Evolutionary conservation across 139 green algal species (phyloP).

Genomic region (Chlamydomonas sphaeroides): DNA sequence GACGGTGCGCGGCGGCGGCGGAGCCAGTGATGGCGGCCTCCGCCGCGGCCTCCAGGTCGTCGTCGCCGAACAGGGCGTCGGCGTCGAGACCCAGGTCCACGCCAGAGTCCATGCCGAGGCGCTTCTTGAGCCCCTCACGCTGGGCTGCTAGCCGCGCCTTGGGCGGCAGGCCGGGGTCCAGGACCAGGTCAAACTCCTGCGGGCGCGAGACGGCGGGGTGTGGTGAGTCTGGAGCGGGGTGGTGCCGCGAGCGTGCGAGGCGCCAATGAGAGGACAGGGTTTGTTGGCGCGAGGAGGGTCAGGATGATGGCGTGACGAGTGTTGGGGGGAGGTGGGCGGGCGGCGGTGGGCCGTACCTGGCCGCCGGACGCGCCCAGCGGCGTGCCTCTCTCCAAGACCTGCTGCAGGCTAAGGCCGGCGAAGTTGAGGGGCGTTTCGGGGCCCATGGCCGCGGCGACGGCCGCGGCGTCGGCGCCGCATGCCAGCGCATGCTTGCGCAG

Average conservation of each 20-base stretch:
- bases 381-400: slow-evolving; percentile 77
- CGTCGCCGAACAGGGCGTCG: slow-evolving; percentile 78
- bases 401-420: slow-evolving; percentile 68
- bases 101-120: slow-evolving; percentile 69
- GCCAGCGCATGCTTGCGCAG: slow-evolving; percentile 40
- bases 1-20: too few species aligned
- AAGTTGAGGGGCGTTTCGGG: slow-evolving; percentile 44
- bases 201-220: background rate
- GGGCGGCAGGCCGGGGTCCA: slow-evolving; percentile 42
- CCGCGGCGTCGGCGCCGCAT: background rate
- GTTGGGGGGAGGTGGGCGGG: background rate
- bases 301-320: too few species aligned
- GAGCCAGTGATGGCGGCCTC: too few species aligned
- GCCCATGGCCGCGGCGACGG: background rate
- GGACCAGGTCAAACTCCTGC: slow-evolving; percentile 77
- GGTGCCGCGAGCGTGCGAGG: too few species aligned
- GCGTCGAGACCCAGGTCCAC: slow-evolving; percentile 70
- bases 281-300: too few species aligned
- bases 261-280: too few species aligned
- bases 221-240: background rate
- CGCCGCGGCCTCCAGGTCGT: slow-evolving; percentile 70
- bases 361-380: slow-evolving; percentile 83
- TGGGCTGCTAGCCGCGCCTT: slow-evolving; percentile 75
- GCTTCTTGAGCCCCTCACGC: slow-evolving; percentile 71
- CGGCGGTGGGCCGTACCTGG: slow-evolving; percentile 58